Conservation (phyloP, 1,284 basidiomycete species). For the Cystobasidium slooffiae region DNA sequence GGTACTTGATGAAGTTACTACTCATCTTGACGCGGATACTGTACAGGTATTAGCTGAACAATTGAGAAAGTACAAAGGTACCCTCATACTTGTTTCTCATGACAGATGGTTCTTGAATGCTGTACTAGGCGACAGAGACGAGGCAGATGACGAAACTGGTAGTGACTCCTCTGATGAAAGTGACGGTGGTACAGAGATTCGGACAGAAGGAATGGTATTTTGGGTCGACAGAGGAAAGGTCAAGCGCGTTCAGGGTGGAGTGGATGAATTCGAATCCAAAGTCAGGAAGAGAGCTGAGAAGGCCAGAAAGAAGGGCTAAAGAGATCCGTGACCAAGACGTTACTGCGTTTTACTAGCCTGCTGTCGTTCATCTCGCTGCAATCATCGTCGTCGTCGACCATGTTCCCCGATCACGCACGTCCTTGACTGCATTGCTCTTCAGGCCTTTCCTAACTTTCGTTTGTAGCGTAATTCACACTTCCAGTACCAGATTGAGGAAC, state of each 20-base stretch:
- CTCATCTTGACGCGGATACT: constrained; percentile 71
- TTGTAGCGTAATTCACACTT: not conserved
- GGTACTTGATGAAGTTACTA: constrained; percentile 70
- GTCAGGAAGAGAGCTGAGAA: constrained; percentile 55
- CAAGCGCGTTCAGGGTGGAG: constrained; percentile 59
- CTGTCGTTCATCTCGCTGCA: constrained; percentile 1
- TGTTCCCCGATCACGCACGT: constrained; percentile 6
- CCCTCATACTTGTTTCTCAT: constrained; percentile 70
- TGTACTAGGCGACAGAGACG: constrained; percentile 53
- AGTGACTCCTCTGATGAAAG: constrained; percentile 52
- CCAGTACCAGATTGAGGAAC: not conserved
- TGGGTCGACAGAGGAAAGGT: constrained; percentile 60
- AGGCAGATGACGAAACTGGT: constrained; percentile 51
- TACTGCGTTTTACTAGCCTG: not conserved
- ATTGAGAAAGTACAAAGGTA: constrained; percentile 65
- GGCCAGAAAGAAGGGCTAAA: constrained; percentile 15
- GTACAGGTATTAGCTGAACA: constrained; percentile 67
- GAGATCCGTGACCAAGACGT: no score
- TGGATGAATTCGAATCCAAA: constrained; percentile 59
- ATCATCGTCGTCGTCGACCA: not conserved
- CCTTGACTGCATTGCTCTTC: not conserved
- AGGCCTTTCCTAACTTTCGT: not conserved
- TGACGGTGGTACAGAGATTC: constrained; percentile 47
- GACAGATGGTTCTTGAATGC: constrained; percentile 61
- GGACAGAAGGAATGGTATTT: constrained; percentile 59